Base-by-base conservation (phyloP, 2,329 filamentous ascomycete species). In the Colletotrichum chlorophyti region DNA sequence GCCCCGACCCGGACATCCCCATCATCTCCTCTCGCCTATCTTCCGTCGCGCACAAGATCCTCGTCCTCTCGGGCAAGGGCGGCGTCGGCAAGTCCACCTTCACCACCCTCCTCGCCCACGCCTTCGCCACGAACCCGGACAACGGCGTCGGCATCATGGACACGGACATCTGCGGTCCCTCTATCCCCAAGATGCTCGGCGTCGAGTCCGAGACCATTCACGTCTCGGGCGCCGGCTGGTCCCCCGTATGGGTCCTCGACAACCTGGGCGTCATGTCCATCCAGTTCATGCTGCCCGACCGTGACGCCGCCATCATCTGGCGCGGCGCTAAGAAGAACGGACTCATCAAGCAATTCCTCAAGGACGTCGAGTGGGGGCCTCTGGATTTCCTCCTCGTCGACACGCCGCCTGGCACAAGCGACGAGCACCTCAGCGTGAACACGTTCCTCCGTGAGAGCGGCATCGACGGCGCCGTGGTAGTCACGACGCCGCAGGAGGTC, bases 171-270 rank as follows among this genome's bases (percentile, higher is more conserved):
- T 97, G 93, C 76, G 95, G 95, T 0, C 95, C 95, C 1, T 92
- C 88, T 63, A 97, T 99, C 68, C 95, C 95, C 17, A 97, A 97
- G 78, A 98, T 99, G 94, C 93, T 99, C 88, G 95, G 95, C 29
- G 94, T 97, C 1, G 93, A 97, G 74, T 79, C 86, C 23, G 94
- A 99, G 76, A 96, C 91, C 1, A 95, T 99, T 49, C 95, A 99
- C 72, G 87, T 97, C 50, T 95, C 89, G 70, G 89, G 86, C 50
- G 86, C 89, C 1, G 95, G 95, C 2, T 97, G 93, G 95, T 92
- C 90, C 69, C 95, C 95, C 0, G 94, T 98, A 12, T 98, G 93
- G 91, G 93, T 97, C 14, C 85, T 88, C 66, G 95, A 98, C 67
- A 99, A 98, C 67, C 80, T 99, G 4, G 91, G 90, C 2, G 92